A percentile compares a stretch with the other conserved stretches of the same genome.
phyloP scores from a whole-genome alignment of 164 flowering plant genomes.

The Umbilicus rupestris region DNA sequence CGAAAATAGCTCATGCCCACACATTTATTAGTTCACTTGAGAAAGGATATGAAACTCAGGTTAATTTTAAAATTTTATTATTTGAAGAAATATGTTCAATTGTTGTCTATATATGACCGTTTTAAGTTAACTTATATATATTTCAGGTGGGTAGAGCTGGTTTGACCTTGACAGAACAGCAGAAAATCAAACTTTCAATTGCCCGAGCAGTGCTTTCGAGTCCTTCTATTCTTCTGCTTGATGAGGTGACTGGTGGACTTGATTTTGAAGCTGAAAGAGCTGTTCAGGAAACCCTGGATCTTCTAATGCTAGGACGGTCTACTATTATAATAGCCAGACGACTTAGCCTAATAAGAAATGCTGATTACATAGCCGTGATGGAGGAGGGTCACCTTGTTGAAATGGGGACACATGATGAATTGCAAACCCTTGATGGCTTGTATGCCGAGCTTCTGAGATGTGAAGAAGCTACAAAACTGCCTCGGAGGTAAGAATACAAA shows the following conservation, averaged over 20 bases:
- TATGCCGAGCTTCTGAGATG: conserved; percentile 87
- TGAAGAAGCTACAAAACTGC: conserved; percentile 71
- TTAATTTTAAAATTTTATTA: conserved; percentile 13
- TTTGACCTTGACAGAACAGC: conserved; percentile 70
- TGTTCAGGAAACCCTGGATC: conserved; percentile 92
- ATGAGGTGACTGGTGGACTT: conserved; percentile 27
- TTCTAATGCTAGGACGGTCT: conserved; percentile 90
- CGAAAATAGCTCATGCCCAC: conserved; percentile 95
- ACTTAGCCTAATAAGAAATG: conserved; percentile 87
- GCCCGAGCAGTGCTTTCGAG: conserved; percentile 90
- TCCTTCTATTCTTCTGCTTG: conserved; percentile 4
- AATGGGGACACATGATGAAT: conserved; percentile 98
- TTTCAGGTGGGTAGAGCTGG: conserved; percentile 93
- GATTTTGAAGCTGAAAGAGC: conserved; percentile 92
- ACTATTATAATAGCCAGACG: conserved; percentile 92
- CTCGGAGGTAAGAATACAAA: conserved; percentile 34
- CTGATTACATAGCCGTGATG: conserved; percentile 98
- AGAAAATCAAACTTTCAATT: conserved; percentile 86
- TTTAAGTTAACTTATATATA: conserved; percentile 8
- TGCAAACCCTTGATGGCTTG: conserved; percentile 58
- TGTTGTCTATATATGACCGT: conserved; percentile 3
- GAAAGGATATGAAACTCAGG: conserved; percentile 91
- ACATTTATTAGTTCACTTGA: conserved; percentile 90
- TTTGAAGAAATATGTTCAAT: neutral
- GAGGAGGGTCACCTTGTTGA: conserved; percentile 99